Base-by-base conservation (phyloP, 1,284 basidiomycete genomes). In the Porphyrellus sp. region DNA sequence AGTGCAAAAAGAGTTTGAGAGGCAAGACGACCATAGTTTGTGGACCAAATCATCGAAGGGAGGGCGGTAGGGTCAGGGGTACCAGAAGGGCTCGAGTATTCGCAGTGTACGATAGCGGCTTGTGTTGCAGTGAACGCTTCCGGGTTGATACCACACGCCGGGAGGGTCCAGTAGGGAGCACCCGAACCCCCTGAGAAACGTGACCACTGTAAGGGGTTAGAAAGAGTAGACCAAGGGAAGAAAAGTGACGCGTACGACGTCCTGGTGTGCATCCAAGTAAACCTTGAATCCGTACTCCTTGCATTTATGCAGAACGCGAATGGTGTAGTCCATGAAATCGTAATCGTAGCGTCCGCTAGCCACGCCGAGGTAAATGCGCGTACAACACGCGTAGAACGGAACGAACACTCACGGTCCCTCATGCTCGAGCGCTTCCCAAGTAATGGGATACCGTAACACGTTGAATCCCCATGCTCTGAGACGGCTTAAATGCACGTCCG, bases 231-330 rank as follows among this genome's bases (percentile, higher is more conserved):
- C 33, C n/a, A n/a, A n/a, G 40, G 54, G 37, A 47, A 48, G 21
- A 39, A 34, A 45, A 5, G 9, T 7, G 20, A 16, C 38, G 21
- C 94, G 70, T 68, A 97, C 94, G 33, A 85, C 82, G 67, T 99
- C 96, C 73, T 98, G 96, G 72, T 99, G 96, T 6, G 96, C 95
- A 68, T 98, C 94, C 80, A 99, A 87, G 70, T 85, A 97, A 6
- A 98, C 83, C 59, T 82, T 83, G 73, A 99, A 98, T n/a, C 96
- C 96, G 65, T 91, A 91, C 52, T 93, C 85, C 67, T 95, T 95
- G 76, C 93, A 93, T 70, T 94, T 95, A 39, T 83, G 79, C 16
- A 98, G 77, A 0, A 97, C 90, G 18, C 81, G 81, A 21, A 98
- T 80, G 5, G 88, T 90, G 64, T 98, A 98, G 62, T 96, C 89